A percentile compares a stretch with the other conserved stretches of the same genome.
These are phyloP conservation scores for Leccinum olivaceopallidum DNA, from an alignment of 768 basidiomycete species.

Conservation along the genomic window DNA sequence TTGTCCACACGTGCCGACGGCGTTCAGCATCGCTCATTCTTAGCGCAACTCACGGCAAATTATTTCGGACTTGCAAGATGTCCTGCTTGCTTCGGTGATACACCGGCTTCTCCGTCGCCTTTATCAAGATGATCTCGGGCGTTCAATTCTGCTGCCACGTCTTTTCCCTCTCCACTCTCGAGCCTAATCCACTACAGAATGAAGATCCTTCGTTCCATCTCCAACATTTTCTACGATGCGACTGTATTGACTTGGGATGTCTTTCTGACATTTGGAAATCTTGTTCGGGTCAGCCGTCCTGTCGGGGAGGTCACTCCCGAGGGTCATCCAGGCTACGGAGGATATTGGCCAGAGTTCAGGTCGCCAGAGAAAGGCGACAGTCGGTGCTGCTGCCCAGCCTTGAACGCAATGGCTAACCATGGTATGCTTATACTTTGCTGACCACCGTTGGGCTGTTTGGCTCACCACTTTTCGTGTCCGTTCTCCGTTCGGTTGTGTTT, in stretches of 20 bases:
- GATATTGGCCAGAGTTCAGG: constrained; percentile 68
- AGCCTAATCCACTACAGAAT: constrained; percentile 6
- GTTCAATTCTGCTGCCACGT: neutral
- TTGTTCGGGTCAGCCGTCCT: constrained; percentile 29
- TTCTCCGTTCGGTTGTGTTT: neutral
- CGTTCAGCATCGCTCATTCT: neutral
- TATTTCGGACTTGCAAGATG: neutral
- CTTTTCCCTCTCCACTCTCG: neutral
- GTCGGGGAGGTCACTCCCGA: constrained; percentile 53
- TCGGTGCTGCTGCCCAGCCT: constrained; percentile 66
- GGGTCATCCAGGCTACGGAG: constrained; percentile 54
- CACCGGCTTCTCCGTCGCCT: neutral
- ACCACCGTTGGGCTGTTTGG: constrained; percentile 26
- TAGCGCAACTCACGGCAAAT: neutral
- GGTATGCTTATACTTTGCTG: constrained; percentile 52
- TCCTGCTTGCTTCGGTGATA: neutral
- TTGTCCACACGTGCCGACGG: neutral
- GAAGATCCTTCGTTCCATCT: constrained; percentile 7
- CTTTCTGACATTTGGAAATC: constrained; percentile 16
- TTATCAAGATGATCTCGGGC: constrained; percentile 5
- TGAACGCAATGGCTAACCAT: constrained; percentile 82
- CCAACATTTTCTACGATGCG: constrained; percentile 1
- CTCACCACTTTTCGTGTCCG: neutral
- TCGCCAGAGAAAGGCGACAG: constrained; percentile 63
- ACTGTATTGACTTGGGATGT: constrained; percentile 13